phyloP scores from a whole-genome alignment of 2,329 filamentous ascomycete genomes.

The Pleoardoris graminearum region DNA sequence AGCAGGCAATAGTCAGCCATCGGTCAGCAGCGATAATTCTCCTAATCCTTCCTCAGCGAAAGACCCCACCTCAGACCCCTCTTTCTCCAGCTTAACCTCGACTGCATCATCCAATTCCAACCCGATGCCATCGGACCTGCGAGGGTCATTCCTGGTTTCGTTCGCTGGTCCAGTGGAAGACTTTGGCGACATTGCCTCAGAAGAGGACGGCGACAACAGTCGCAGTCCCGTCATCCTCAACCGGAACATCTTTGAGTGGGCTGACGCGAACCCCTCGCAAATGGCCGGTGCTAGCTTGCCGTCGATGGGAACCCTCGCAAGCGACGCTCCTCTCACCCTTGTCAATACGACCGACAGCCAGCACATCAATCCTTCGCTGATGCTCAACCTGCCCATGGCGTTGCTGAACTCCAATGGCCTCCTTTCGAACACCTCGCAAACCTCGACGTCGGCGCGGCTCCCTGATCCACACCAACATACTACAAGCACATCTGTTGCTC shows the following conservation, averaged over 20 bases:
- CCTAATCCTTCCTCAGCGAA: neutral
- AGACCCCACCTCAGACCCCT: neutral
- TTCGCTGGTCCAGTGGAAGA: conserved; percentile 25
- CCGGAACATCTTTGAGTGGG: conserved; percentile 46
- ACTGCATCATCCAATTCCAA: conserved; percentile 9
- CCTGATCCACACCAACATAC: neutral
- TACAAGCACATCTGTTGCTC: neutral
- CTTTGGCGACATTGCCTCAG: conserved; percentile 22
- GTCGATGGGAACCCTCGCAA: neutral
- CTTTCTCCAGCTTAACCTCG: neutral
- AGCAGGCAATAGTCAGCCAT: conserved; percentile 8
- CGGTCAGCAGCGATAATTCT: neutral
- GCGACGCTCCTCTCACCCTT: conserved; percentile 15
- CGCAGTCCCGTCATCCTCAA: conserved; percentile 41
- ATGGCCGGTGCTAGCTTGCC: conserved; percentile 3
- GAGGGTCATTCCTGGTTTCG: conserved; percentile 22
- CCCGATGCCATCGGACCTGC: conserved; percentile 13
- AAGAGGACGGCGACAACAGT: conserved; percentile 27
- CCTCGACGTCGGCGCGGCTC: neutral
- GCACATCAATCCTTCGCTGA: conserved; percentile 36
- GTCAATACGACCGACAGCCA: conserved; percentile 25
- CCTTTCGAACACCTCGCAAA: conserved; percentile 4
- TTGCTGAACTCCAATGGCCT: conserved; percentile 11
- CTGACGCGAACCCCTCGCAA: conserved; percentile 36
- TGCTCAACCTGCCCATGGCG: conserved; percentile 30